These are phyloP conservation scores for Venturia carpophila DNA, from an alignment of 2,329 filamentous ascomycete species.

Conservation along the genomic window DNA sequence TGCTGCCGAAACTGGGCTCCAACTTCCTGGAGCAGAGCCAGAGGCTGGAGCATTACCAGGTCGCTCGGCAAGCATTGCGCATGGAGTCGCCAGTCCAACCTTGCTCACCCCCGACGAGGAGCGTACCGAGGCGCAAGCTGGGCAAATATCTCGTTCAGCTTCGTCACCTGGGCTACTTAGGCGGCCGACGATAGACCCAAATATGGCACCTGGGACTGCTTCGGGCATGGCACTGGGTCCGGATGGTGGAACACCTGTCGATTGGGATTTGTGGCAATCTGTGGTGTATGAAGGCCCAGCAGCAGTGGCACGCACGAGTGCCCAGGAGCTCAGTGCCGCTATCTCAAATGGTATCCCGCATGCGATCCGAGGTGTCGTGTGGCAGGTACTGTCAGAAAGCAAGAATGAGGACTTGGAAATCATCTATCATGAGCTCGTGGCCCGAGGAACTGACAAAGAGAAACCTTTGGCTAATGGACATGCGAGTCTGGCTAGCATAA, in stretches of 20 bases:
- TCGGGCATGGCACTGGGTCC: conserved; percentile 72
- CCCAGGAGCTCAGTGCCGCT: conserved; percentile 81
- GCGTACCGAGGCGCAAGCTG: conserved; percentile 30
- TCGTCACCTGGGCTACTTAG: conserved; percentile 25
- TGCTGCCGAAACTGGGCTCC: conserved; percentile 38
- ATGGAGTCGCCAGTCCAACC: conserved; percentile 38
- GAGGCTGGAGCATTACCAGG: conserved; percentile 36
- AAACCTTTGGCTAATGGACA: conserved; percentile 46
- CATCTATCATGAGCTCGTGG: conserved; percentile 75
- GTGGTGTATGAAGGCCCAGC: conserved; percentile 91
- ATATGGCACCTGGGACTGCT: conserved; percentile 75
- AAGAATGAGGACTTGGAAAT: conserved; percentile 84
- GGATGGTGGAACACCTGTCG: conserved; percentile 64
- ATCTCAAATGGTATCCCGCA: conserved; percentile 91
- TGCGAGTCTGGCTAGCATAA: conserved; percentile 34
- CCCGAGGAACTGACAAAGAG: conserved; percentile 74
- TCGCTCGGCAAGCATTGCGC: conserved; percentile 30
- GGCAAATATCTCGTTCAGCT: conserved; percentile 14
- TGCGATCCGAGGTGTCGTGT: conserved; percentile 94
- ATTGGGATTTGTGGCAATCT: conserved; percentile 97
- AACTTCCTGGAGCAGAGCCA: conserved; percentile 31
- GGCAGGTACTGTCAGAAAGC: conserved; percentile 94
- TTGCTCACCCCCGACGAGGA: conserved; percentile 39
- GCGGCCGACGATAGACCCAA: conserved; percentile 58
- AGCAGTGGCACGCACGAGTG: conserved; percentile 77